Evolutionary conservation across 306 rosid genomes (phyloP).

Genomic region (Vicia villosa): DNA sequence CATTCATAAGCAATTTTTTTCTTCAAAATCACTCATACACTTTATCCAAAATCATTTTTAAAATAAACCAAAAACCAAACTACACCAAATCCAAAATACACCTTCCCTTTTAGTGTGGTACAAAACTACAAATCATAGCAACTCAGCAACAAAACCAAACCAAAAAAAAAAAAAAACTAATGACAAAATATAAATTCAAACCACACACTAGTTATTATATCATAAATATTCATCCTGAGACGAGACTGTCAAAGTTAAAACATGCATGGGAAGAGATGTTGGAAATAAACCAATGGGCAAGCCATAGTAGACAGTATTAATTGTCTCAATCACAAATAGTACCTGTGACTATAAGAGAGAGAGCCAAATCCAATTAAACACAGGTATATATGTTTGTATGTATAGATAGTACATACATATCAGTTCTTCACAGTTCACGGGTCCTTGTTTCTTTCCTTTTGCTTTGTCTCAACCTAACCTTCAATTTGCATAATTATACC

Average conservation of each 20-base stretch:
- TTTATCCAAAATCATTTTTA: no score
- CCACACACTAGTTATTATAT: conserved; percentile 4
- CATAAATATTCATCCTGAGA: conserved; percentile 1
- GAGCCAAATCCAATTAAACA: conserved; percentile 29
- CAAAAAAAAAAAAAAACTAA: conserved; percentile 32
- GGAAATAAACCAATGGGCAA: conserved; percentile 48
- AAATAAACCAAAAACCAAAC: no score
- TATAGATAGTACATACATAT: conserved; percentile 2
- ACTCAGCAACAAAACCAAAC: background rate
- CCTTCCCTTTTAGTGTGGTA: no score
- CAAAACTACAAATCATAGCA: no score
- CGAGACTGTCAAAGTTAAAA: conserved; percentile 11
- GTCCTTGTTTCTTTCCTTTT: conserved; percentile 53
- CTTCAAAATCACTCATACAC: no score
- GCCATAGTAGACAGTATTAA: conserved; percentile 29
- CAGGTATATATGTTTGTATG: background rate
- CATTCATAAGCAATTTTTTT: no score
- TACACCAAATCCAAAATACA: no score
- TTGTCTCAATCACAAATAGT: conserved; percentile 37
- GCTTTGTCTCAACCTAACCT: conserved; percentile 31
- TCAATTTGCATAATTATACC: background rate
- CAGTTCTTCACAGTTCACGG: conserved; percentile 54
- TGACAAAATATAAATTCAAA: background rate
- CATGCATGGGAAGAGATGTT: conserved; percentile 56
- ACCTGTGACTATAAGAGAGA: conserved; percentile 24